A percentile compares a stretch with the other conserved stretches of the same genome.
Evolutionary conservation across 2,329 filamentous ascomycete genomes (phyloP).

Genomic region (Colletotrichum higginsianum): DNA sequence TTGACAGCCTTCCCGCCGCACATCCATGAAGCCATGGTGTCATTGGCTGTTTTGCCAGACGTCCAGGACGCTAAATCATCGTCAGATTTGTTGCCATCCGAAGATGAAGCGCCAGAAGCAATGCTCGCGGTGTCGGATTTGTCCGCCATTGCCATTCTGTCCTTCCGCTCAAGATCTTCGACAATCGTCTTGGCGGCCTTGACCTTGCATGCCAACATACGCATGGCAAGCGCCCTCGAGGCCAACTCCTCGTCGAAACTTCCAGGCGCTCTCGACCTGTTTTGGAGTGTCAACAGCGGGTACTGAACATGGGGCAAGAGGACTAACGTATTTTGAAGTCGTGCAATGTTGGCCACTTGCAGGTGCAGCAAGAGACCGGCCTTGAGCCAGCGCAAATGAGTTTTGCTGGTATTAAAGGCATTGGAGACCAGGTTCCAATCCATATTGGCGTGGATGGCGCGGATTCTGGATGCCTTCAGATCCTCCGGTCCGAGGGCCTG

Average conservation of each 20-base stretch:
- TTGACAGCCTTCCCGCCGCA: conserved; percentile 13
- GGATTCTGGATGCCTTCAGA: conserved; percentile 28
- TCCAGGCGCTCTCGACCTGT: conserved; percentile 23
- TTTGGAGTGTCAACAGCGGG: not conserved
- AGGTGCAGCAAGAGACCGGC: conserved; percentile 19
- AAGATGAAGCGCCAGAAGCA: not conserved
- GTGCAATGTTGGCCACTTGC: conserved; percentile 29
- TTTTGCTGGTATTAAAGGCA: not conserved
- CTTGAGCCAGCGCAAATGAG: conserved; percentile 24
- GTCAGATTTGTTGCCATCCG: not conserved
- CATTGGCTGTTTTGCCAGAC: conserved; percentile 30
- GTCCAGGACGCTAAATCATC: conserved; percentile 32
- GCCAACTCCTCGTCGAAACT: conserved; percentile 38
- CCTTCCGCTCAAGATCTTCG: conserved; percentile 7
- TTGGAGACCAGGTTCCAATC: not conserved
- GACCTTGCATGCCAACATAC: conserved; percentile 9
- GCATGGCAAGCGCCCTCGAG: conserved; percentile 33
- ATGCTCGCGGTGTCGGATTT: conserved; percentile 26
- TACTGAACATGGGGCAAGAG: too few relatives aligned
- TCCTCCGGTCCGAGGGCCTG: conserved; percentile 21
- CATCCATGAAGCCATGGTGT: conserved; percentile 10
- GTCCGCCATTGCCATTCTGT: conserved; percentile 10
- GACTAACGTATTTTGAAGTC: conserved; percentile 24
- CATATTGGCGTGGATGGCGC: conserved; percentile 22
- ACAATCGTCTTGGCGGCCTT: conserved; percentile 13